Conservation (phyloP, 1,139 yeast species). For the Sugiyamaella neomexicana region DNA sequence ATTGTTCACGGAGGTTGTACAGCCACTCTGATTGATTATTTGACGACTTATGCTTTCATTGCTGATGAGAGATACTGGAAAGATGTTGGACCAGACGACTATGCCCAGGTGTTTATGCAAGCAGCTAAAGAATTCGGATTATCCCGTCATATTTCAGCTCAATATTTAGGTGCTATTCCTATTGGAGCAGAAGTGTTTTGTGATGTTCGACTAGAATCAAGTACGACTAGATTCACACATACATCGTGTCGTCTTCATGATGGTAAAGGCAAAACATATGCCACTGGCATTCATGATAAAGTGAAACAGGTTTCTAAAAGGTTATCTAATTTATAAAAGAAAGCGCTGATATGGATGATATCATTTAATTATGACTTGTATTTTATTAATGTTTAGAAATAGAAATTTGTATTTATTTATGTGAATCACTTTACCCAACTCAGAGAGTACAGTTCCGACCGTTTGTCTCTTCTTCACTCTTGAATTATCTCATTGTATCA, state of each 20-base stretch:
- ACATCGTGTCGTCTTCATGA: conserved; percentile 28
- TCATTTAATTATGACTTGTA: background rate
- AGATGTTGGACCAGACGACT: conserved; percentile 19
- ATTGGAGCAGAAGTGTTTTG: conserved; percentile 29
- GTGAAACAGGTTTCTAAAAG: conserved; percentile 26
- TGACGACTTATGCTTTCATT: conserved; percentile 32
- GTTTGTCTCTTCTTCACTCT: too few species aligned
- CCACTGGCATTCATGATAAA: conserved; percentile 37
- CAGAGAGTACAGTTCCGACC: too few species aligned
- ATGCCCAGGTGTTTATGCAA: conserved; percentile 19
- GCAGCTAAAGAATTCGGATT: conserved; percentile 30
- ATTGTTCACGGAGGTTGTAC: conserved; percentile 41
- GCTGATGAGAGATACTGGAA: conserved; percentile 35
- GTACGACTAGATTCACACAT: conserved; percentile 34
- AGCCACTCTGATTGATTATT: conserved; percentile 37
- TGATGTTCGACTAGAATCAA: conserved; percentile 30
- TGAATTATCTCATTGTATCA: too few species aligned
- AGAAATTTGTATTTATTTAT: too few species aligned
- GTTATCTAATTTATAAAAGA: conserved; percentile 1
- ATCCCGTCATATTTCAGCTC: conserved; percentile 35
- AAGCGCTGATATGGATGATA: too few species aligned
- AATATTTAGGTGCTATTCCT: conserved; percentile 37
- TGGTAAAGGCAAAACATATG: conserved; percentile 29
- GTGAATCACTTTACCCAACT: too few species aligned
- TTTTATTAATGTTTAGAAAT: background rate